Percentiles rank a stretch among this genome's conserved stretches.
Evolutionary conservation across 1,284 basidiomycete genomes (phyloP).

Genomic region (Apiotrichum sp.): DNA sequence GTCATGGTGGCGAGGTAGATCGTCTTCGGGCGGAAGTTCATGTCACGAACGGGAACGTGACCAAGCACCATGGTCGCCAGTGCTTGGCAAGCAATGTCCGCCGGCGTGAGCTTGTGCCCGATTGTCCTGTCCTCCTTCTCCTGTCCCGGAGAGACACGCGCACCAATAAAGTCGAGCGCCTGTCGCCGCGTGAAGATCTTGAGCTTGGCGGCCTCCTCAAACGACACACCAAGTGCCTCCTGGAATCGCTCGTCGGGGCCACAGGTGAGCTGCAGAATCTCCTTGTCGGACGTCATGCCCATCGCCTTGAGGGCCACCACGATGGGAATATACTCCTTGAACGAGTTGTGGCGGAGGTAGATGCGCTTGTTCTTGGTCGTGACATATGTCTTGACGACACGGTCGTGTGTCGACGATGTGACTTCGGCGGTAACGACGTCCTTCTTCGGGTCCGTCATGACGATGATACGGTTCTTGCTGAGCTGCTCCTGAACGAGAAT

Average conservation of each 20-base stretch:
- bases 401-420: slow-evolving; percentile 97
- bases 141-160: slow-evolving; percentile 76
- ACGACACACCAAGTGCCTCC: slow-evolving; percentile 78
- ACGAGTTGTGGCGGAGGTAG: slow-evolving; percentile 96
- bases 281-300: slow-evolving; percentile 94
- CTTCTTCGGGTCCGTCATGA: slow-evolving; percentile 88
- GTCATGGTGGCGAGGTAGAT: slow-evolving; percentile 99
- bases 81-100: slow-evolving; percentile 94
- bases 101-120: slow-evolving; percentile 68
- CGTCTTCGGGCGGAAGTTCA: slow-evolving; percentile 91
- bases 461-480: slow-evolving; percentile 98
- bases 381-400: slow-evolving; percentile 99
- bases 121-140: slow-evolving; percentile 47
- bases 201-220: slow-evolving; percentile 82
- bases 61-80: slow-evolving; percentile 95
- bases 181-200: slow-evolving; percentile 91
- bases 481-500: slow-evolving; percentile 98
- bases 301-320: slow-evolving; percentile 94
- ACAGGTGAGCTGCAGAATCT: slow-evolving; percentile 90
- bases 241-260: slow-evolving; percentile 89
- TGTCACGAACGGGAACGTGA: slow-evolving; percentile 84
- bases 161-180: slow-evolving; percentile 92
- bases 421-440: slow-evolving; percentile 92
- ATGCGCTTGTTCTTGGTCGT: slow-evolving; percentile 89
- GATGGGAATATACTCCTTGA: slow-evolving; percentile 95